Conservation (phyloP, 2,329 filamentous ascomycete genomes). For the Pseudopyricularia cyperi region DNA sequence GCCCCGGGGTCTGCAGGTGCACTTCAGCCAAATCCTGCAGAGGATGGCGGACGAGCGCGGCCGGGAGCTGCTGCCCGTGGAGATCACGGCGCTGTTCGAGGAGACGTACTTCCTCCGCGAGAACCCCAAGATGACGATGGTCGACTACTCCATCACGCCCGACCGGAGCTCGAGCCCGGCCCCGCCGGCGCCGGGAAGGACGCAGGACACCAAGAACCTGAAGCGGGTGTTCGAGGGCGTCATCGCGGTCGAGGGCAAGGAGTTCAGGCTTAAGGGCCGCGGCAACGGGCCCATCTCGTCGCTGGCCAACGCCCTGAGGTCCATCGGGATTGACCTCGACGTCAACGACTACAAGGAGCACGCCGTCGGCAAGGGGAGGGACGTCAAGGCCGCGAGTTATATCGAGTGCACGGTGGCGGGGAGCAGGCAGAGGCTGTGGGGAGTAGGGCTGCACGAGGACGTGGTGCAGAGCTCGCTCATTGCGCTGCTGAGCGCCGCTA, state of each 20-base stretch:
- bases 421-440: slow-evolving; percentile 67
- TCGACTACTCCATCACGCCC: slow-evolving; percentile 84
- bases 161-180: slow-evolving; percentile 69
- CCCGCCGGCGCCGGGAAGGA: slow-evolving; percentile 54
- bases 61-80: slow-evolving; percentile 69
- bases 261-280: slow-evolving; percentile 65
- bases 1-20: slow-evolving; percentile 81
- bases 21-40: slow-evolving; percentile 82
- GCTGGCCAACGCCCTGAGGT: slow-evolving; percentile 66
- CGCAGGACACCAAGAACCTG: slow-evolving; percentile 64
- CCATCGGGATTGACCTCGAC: slow-evolving; percentile 74
- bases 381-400: slow-evolving; percentile 89
- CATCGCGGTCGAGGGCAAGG: slow-evolving; percentile 65
- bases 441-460: slow-evolving; percentile 84
- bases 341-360: slow-evolving; percentile 96
- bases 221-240: slow-evolving; percentile 77
- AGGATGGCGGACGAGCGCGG: slow-evolving; percentile 64
- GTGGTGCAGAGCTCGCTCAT: slow-evolving; percentile 82
- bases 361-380: slow-evolving; percentile 66
- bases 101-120: slow-evolving; percentile 71
- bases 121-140: slow-evolving; percentile 72
- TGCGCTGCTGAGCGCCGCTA: slow-evolving; percentile 73
- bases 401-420: slow-evolving; percentile 71
- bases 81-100: slow-evolving; percentile 84
- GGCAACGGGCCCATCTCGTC: slow-evolving; percentile 89